phyloP scores from a whole-genome alignment of 148 eudicot genomes.

The Rheum nobile region DNA sequence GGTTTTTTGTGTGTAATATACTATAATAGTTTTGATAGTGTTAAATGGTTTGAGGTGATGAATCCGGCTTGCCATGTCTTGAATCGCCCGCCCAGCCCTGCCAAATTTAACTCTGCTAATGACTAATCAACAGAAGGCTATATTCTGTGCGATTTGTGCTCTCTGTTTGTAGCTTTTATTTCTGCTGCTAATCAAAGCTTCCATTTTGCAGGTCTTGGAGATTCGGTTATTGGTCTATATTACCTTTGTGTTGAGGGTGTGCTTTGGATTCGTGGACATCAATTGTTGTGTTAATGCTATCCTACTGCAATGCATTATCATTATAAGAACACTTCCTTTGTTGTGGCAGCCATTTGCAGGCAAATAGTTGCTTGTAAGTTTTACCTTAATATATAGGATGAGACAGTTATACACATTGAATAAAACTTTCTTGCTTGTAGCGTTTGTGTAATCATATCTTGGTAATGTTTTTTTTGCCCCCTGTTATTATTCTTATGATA shows the following conservation, averaged over 20 bases:
- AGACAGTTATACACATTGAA: conserved; percentile 1
- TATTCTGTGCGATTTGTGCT: not conserved
- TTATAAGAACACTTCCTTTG: not conserved
- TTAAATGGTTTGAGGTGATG: not conserved
- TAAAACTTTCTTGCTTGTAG: conserved; percentile 5
- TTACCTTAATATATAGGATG: not conserved
- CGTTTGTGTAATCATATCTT: not conserved
- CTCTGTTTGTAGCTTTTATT: not conserved
- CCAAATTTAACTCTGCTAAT: not conserved
- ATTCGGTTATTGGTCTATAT: conserved; percentile 3
- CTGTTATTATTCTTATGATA: not conserved
- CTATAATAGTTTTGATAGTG: not conserved
- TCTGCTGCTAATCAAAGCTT: not conserved
- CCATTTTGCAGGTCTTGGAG: not conserved
- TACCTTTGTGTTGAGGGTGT: not conserved
- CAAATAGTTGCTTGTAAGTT: not conserved
- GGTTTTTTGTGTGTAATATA: not conserved
- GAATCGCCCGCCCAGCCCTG: not conserved
- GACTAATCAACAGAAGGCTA: not conserved
- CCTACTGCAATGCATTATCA: not conserved
- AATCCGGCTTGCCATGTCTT: not conserved
- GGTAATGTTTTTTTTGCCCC: not conserved
- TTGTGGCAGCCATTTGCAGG: conserved; percentile 7
- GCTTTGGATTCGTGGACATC: not conserved
- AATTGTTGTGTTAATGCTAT: conserved; percentile 4